phyloP scores from a whole-genome alignment of 164 flowering plant species.

The Euptelea pleiosperma region DNA sequence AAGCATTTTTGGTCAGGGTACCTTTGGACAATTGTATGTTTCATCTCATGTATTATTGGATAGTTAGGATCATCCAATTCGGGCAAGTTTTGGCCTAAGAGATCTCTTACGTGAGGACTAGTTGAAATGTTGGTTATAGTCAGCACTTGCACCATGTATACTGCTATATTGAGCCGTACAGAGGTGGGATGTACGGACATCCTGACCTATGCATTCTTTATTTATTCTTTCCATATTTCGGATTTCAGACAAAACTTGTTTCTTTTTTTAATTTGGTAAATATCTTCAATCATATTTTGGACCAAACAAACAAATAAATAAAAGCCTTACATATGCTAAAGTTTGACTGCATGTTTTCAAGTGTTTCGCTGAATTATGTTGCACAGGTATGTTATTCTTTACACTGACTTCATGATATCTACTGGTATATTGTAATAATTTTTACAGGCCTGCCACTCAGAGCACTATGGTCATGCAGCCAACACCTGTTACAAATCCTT shows the following conservation, averaged over 20 bases:
- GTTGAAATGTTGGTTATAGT: background rate
- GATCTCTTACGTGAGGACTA: background rate
- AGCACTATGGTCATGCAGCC: constrained; percentile 44
- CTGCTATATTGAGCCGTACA: no score
- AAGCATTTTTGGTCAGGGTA: constrained; percentile 47
- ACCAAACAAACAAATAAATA: no score
- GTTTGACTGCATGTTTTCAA: no score
- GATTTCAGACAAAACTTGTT: no score
- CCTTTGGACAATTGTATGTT: constrained; percentile 64
- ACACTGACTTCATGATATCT: constrained; percentile 1
- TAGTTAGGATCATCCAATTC: no score
- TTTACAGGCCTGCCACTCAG: constrained; percentile 50
- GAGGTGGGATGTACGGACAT: background rate
- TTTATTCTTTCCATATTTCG: no score
- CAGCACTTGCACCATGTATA: background rate
- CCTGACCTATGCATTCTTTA: background rate
- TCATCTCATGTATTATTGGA: background rate
- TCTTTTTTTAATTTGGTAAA: no score
- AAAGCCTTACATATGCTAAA: no score
- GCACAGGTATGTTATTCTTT: background rate
- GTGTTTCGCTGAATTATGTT: no score
- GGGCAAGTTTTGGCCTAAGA: no score
- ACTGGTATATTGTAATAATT: background rate
- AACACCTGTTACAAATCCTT: constrained; percentile 55
- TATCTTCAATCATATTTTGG: no score